Percentiles rank a stretch among this genome's conserved stretches.
Conservation (phyloP, 768 basidiomycete genomes). For the Candolleomyces aberdarensis region DNA sequence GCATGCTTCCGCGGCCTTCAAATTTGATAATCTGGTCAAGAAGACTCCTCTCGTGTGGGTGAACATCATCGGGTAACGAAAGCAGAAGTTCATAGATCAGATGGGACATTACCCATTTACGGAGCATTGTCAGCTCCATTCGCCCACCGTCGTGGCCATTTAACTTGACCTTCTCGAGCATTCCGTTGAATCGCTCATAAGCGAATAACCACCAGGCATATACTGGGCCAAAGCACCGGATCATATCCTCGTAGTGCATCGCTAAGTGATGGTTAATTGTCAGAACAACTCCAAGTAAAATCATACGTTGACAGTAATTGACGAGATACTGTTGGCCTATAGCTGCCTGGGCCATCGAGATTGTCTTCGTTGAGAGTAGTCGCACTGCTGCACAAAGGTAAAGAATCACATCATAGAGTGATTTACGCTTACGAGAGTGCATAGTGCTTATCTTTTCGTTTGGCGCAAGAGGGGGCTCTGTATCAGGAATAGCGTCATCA, state of each 20-base stretch:
- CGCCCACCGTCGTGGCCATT: conserved; percentile 27
- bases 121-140: conserved; percentile 28
- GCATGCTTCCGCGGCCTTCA: no score
- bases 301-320: conserved; percentile 13
- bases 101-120: conserved; percentile 25
- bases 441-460: background rate
- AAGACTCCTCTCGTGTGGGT: background rate
- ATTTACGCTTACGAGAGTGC: conserved; percentile 1
- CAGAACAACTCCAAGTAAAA: conserved; percentile 14
- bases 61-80: conserved; percentile 7
- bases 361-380: conserved; percentile 15
- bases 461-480: background rate
- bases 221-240: conserved; percentile 26
- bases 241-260: conserved; percentile 20
- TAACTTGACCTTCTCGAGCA: conserved; percentile 27
- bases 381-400: conserved; percentile 17
- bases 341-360: conserved; percentile 20
- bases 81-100: conserved; percentile 21
- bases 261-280: conserved; percentile 27
- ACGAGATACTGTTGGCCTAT: conserved; percentile 19
- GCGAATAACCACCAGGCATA: conserved; percentile 34
- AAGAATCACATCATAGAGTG: conserved; percentile 14
- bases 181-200: conserved; percentile 32
- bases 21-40: background rate
- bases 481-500: background rate